Evolutionary conservation across 192 early-diverging fungal genomes (phyloP), one percentile per base, ranked within the genome.

Genomic region (Linnemannia exigua): DNA sequence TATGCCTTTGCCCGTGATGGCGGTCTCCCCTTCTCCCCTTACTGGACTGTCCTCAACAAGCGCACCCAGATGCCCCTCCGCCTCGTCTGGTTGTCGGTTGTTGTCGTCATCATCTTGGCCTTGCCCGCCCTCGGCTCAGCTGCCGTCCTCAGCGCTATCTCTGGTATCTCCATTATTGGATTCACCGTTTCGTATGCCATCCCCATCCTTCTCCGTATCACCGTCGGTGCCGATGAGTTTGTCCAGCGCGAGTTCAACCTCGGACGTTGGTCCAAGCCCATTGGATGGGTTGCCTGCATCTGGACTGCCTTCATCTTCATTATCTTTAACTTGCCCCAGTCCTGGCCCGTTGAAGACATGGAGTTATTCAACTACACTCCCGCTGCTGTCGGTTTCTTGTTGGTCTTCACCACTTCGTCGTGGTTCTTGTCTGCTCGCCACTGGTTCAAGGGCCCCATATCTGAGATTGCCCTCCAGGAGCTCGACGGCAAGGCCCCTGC

Each of bases 1-100:
- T 91, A 87, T 46, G 88, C 90, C 25, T 77, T 91, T 52, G 87
- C 90, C 36, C 81, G 90, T 71, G 90, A 90, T 72, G 79, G 75
- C 37, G 88, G 82, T 52, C 77, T 88, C 20, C 88, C 88, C 33
- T 84, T 76, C 38, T 82, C 77, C 41, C 63, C 70, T 36, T 75
- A 41, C 58, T 76, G 75, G 61, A 86, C 80, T 41, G 78, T 87
- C 38, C 74, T 88, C 36, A 76, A 79, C 77, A 69, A 77, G 51
- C 79, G 77, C 58, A 83, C 81, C 25, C 36, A 75, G 44, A 76
- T 81, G 67, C 87, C 87, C 6, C 73, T 84, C 31, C 85, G 77
- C 52, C 76, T 79, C 44, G 81, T 88, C 72, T 85, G 81, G 82
- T 63, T 76, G 25, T 68, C 76, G 1, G 46, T 86, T 48, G 48